Percentiles rank a stretch among this genome's conserved stretches.
phyloP scores from a whole-genome alignment of 1,284 basidiomycete species.

The Cutaneotrichosporon mucoides region DNA sequence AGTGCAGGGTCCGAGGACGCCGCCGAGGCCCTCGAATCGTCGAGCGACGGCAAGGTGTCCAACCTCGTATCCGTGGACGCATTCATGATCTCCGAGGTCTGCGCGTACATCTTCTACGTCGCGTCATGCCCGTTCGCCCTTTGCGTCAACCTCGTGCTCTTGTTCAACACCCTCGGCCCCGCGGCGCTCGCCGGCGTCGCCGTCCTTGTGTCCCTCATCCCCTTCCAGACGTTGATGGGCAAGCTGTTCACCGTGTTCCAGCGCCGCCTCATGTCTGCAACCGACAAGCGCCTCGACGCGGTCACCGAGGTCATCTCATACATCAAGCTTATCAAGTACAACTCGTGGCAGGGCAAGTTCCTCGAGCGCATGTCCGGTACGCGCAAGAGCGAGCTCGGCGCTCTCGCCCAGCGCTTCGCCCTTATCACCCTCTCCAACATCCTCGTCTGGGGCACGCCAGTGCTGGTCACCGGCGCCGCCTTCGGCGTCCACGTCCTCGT shows the following conservation, averaged over 20 bases:
- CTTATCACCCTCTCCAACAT: conserved; percentile 48
- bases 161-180: conserved; percentile 49
- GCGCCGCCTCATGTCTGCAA: conserved; percentile 51
- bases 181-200: conserved; percentile 52
- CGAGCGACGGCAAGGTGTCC: conserved; percentile 54
- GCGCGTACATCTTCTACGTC: conserved; percentile 46
- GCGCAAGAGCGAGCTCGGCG: conserved; percentile 50
- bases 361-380: conserved; percentile 51
- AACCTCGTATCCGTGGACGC: conserved; percentile 57
- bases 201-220: conserved; percentile 47
- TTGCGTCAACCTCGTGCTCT: conserved; percentile 50
- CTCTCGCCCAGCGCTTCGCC: conserved; percentile 49
- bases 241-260: conserved; percentile 52
- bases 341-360: conserved; percentile 53
- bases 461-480: conserved; percentile 52
- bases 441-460: conserved; percentile 51
- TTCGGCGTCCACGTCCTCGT: conserved; percentile 50
- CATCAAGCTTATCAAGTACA: conserved; percentile 55
- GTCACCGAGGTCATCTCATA: conserved; percentile 56
- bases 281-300: conserved; percentile 54
- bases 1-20: conserved; percentile 12
- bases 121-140: conserved; percentile 50
- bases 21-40: conserved; percentile 29
- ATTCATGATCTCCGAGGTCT: conserved; percentile 47
- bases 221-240: conserved; percentile 48